Conservation (phyloP, 2,329 filamentous ascomycete genomes). For the Chaetomium strumarium region DNA sequence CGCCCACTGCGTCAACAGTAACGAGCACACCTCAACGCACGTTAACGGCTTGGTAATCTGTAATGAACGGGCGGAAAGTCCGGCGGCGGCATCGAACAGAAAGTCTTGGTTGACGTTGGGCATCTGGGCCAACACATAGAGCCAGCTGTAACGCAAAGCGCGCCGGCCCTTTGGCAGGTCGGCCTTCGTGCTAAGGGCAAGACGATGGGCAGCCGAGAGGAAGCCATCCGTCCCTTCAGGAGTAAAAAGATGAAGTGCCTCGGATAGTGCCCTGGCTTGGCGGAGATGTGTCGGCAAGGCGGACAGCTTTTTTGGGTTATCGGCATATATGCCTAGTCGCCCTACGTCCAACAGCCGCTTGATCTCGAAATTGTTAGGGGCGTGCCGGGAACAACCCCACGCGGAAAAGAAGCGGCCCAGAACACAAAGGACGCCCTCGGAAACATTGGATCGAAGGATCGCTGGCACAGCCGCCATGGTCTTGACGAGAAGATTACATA, state of each 20-base stretch:
- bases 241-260: neutral
- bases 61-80: slow-evolving; percentile 14
- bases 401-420: slow-evolving; percentile 12
- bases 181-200: slow-evolving; percentile 3
- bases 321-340: neutral
- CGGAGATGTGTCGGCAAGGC: slow-evolving; percentile 5
- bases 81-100: slow-evolving; percentile 13
- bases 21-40: slow-evolving; percentile 24
- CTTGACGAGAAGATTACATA: slow-evolving; percentile 16
- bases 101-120: slow-evolving; percentile 16
- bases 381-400: slow-evolving; percentile 6
- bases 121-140: slow-evolving; percentile 24
- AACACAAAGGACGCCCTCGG: slow-evolving; percentile 15
- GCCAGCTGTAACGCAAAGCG: slow-evolving; percentile 24
- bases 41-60: slow-evolving; percentile 13
- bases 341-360: slow-evolving; percentile 1
- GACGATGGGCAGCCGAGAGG: slow-evolving; percentile 11
- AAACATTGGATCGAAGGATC: neutral
- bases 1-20: slow-evolving; percentile 29
- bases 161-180: neutral
- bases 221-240: slow-evolving; percentile 10
- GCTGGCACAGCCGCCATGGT: slow-evolving; percentile 13
- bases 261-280: slow-evolving; percentile 7
- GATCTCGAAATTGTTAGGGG: neutral
- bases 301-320: neutral